These are phyloP conservation scores for Purpureocillium lavendulum DNA, from an alignment of 2,329 filamentous ascomycete species.

Conservation along the genomic window DNA sequence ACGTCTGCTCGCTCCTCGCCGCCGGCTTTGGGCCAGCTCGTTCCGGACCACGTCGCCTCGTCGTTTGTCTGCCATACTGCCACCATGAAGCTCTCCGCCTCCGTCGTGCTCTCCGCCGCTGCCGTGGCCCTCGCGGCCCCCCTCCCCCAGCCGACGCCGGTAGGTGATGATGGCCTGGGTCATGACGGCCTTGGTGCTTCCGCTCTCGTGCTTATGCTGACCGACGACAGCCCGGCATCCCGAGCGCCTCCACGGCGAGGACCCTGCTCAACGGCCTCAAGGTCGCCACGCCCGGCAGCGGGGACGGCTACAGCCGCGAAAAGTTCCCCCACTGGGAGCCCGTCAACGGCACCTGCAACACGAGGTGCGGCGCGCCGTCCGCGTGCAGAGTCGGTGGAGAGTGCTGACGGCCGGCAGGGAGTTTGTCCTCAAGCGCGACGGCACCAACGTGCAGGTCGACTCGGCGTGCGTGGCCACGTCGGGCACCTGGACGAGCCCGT, in stretches of 20 bases:
- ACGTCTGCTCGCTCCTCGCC: too few relatives aligned
- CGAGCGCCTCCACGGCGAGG: constrained; percentile 46
- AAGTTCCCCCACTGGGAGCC: constrained; percentile 67
- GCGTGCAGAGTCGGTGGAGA: not conserved
- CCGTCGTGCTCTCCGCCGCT: constrained; percentile 14
- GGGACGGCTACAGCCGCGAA: constrained; percentile 53
- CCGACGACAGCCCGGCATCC: constrained; percentile 47
- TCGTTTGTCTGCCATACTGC: not conserved
- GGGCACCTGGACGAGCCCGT: constrained; percentile 64
- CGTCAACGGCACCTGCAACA: constrained; percentile 59
- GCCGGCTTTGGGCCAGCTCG: too few relatives aligned
- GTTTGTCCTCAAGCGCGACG: constrained; percentile 66
- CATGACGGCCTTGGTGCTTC: too few relatives aligned
- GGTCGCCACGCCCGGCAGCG: constrained; percentile 45
- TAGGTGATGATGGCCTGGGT: too few relatives aligned
- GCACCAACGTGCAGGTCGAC: constrained; percentile 50
- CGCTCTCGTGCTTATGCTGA: too few relatives aligned
- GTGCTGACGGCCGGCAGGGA: constrained; percentile 34
- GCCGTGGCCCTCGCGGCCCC: constrained; percentile 19
- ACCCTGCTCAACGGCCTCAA: constrained; percentile 49
- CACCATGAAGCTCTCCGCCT: constrained; percentile 22
- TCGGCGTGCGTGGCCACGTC: constrained; percentile 53
- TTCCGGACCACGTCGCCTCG: too few relatives aligned
- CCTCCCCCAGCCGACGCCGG: constrained; percentile 15
- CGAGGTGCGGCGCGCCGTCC: constrained; percentile 32